Conservation (phyloP, 345 rosid species). For the Hirschfeldia incana region DNA sequence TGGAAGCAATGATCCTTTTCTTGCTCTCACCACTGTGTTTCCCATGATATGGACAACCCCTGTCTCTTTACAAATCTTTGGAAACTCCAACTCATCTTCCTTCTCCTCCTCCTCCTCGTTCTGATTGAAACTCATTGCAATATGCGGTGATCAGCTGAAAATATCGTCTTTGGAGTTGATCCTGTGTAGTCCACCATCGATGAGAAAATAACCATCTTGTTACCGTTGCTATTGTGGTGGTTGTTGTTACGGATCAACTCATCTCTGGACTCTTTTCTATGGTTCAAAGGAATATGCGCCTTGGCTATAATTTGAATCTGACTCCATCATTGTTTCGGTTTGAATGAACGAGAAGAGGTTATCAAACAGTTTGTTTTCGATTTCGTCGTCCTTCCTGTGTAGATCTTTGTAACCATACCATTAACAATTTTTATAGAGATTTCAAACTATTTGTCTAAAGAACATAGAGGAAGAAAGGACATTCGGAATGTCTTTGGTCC, state of each 20-base stretch:
- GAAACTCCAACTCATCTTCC: conserved; percentile 53
- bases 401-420: conserved; percentile 81
- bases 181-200: conserved; percentile 42
- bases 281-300: conserved; percentile 43
- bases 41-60: conserved; percentile 83
- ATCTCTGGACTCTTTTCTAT: conserved; percentile 45
- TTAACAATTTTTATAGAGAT: neutral
- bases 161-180: conserved; percentile 56
- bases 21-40: conserved; percentile 63
- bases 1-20: conserved; percentile 57
- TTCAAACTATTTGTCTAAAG: neutral
- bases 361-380: conserved; percentile 66
- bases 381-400: conserved; percentile 74
- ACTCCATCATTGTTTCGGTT: conserved; percentile 76
- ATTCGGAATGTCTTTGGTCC: too few relatives aligned
- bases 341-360: conserved; percentile 55
- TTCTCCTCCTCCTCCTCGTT: conserved; percentile 15
- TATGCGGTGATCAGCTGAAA: conserved; percentile 38
- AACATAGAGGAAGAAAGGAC: conserved; percentile 1
- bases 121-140: conserved; percentile 21
- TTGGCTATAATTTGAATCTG: conserved; percentile 65
- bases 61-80: conserved; percentile 61
- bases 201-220: conserved; percentile 36
- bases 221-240: neutral
- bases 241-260: conserved; percentile 25